A percentile compares a stretch with the other conserved stretches of the same genome.
phyloP scores from a whole-genome alignment of 768 basidiomycete species.

The Psilocybe cyanescens region DNA sequence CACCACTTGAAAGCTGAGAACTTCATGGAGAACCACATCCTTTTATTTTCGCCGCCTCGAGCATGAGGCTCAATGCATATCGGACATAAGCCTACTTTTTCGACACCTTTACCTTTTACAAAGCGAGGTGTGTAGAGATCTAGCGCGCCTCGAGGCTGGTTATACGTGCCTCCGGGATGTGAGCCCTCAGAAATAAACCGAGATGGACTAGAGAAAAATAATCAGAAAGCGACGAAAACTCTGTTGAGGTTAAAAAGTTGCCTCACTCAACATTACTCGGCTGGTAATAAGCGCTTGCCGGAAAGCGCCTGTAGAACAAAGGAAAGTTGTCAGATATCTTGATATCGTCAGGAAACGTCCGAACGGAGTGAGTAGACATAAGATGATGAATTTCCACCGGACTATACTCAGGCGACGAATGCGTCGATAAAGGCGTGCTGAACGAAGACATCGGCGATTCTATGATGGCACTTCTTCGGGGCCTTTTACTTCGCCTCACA shows the following conservation, averaged over 20 bases:
- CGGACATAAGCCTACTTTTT: slow-evolving; percentile 79
- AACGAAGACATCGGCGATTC: slow-evolving; percentile 14
- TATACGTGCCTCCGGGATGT: slow-evolving; percentile 57
- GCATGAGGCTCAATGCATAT: slow-evolving; percentile 65
- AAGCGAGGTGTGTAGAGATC: slow-evolving; percentile 84
- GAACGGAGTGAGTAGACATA: slow-evolving; percentile 32
- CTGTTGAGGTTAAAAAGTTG: slow-evolving; percentile 15
- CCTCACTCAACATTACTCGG: slow-evolving; percentile 41
- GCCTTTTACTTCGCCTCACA: slow-evolving; percentile 24
- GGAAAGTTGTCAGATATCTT: slow-evolving; percentile 53
- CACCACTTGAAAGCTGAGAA: slow-evolving; percentile 85
- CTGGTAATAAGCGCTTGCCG: slow-evolving; percentile 59
- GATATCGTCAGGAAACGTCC: slow-evolving; percentile 56
- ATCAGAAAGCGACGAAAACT: not conserved
- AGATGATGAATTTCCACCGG: not conserved
- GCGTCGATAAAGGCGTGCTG: not conserved
- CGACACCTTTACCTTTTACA: slow-evolving; percentile 66
- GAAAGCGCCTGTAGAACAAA: slow-evolving; percentile 74
- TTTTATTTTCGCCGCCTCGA: slow-evolving; percentile 67
- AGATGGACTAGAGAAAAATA: slow-evolving; percentile 33
- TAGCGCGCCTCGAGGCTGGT: slow-evolving; percentile 58
- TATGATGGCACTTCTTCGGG: slow-evolving; percentile 15
- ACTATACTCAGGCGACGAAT: not conserved
- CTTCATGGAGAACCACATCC: slow-evolving; percentile 78
- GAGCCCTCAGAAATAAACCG: slow-evolving; percentile 35